These are phyloP conservation scores for Mycena alexandri DNA, from an alignment of 768 basidiomycete genomes.

Conservation along the genomic window DNA sequence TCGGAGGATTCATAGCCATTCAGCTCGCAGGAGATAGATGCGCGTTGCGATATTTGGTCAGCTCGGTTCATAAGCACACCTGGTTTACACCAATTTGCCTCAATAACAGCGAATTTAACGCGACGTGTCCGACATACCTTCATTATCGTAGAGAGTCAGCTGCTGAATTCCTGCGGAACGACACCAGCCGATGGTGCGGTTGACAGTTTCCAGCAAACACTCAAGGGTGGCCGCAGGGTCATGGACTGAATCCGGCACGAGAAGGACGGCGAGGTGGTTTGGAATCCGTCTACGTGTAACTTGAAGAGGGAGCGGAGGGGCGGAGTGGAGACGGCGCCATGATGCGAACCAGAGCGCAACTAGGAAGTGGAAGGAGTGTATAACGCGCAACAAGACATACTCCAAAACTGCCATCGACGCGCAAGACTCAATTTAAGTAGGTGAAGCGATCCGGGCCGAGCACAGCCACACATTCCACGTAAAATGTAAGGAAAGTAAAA, in stretches of 20 bases:
- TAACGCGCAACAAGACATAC: slow-evolving; percentile 60
- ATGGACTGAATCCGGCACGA: slow-evolving; percentile 61
- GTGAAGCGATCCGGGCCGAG: too few species aligned
- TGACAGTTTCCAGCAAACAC: slow-evolving; percentile 65
- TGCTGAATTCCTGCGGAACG: slow-evolving; percentile 68
- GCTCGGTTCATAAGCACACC: slow-evolving; percentile 57
- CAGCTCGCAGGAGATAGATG: slow-evolving; percentile 42
- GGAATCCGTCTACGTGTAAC: slow-evolving; percentile 71
- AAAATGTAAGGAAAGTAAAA: background rate
- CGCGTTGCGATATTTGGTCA: slow-evolving; percentile 55
- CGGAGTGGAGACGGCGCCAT: slow-evolving; percentile 52
- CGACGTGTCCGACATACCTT: slow-evolving; percentile 60
- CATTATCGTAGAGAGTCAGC: slow-evolving; percentile 79
- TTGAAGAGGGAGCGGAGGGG: slow-evolving; percentile 61
- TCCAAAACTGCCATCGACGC: slow-evolving; percentile 61
- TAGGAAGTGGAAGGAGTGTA: slow-evolving; percentile 71
- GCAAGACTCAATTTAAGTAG: too few species aligned
- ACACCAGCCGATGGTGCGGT: slow-evolving; percentile 72
- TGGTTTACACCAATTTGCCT: slow-evolving; percentile 38
- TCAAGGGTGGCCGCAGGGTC: slow-evolving; percentile 52
- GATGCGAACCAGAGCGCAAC: slow-evolving; percentile 55
- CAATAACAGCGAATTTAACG: slow-evolving; percentile 12
- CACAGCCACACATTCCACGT: too few species aligned
- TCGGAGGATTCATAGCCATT: slow-evolving; percentile 49
- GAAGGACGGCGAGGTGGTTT: slow-evolving; percentile 73